Base-by-base conservation (phyloP, 306 rosid genomes). In the Rosa chinensis region DNA sequence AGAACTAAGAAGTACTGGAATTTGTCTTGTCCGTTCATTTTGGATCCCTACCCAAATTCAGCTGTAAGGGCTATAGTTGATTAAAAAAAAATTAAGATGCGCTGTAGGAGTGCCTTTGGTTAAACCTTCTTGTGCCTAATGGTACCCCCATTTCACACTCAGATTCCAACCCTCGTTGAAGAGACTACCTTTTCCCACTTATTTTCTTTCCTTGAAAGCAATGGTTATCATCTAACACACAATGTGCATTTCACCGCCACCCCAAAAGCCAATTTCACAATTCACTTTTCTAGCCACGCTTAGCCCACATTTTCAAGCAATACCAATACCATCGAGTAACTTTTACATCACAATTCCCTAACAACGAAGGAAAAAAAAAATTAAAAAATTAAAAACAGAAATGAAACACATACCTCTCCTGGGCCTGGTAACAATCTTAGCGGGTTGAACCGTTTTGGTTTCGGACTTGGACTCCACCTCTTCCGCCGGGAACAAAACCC, bases 401-500 rank as follows among this genome's bases (percentile, higher is more conserved):
- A 78, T 78, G 81, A 69, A 70, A 79, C 8, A 88, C 82, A 68
- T 80, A 93, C 98, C 98, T 88, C 97, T 89, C 78, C 91, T 85
- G 66, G 91, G 94, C 84, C 84, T 84, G 68, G 84, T 78, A 40
- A 81, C 90, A 17, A 78, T 90, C 80, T 88, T 91, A 17, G 86
- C 87, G 79, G 92, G 91, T 71, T 81, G 91, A 86, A 77, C 90
- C 73, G 72, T 77, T 18, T 82, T 85, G 67, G 73, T 70, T 52
- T 62, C 70, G 44, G 77, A 50, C 68, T 86, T 77, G n/a, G 81
- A 69, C 67, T 62, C 10, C 93, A 89, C 93, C 76, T 81, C 87
- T 70, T 88, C 89, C 0, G 53, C 67, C 2, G 96, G 99, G 72
- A 91, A 84, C 42, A 95, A 89, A 61, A 95, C 98, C 18, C 91